Conservation (phyloP, 495 filamentous ascomycete species). For the Acidomyces sp. region DNA sequence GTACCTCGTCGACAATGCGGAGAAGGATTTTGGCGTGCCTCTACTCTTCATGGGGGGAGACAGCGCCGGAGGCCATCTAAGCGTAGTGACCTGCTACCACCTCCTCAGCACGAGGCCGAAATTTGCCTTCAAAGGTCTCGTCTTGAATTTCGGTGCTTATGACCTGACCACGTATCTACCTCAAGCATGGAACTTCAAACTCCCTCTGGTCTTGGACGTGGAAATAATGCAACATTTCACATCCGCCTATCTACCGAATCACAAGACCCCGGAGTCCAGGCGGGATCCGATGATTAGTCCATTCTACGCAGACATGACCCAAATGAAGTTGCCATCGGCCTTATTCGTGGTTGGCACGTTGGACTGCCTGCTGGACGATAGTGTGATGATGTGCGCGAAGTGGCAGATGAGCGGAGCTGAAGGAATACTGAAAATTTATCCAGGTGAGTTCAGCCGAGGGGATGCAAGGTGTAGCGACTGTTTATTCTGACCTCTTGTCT, state of each 20-base stretch:
- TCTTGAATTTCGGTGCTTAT: slow-evolving; percentile 37
- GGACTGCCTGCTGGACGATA: slow-evolving; percentile 44
- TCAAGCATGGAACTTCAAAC: slow-evolving; percentile 21
- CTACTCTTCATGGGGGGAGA: slow-evolving; percentile 32
- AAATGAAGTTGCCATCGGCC: slow-evolving; percentile 36
- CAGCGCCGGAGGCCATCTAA: slow-evolving; percentile 39
- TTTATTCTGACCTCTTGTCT: neutral
- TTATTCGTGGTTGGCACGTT: slow-evolving; percentile 41
- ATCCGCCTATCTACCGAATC: slow-evolving; percentile 32
- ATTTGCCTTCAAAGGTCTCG: slow-evolving; percentile 32
- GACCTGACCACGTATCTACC: slow-evolving; percentile 33
- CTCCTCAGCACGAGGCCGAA: slow-evolving; percentile 29
- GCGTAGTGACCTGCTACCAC: slow-evolving; percentile 32
- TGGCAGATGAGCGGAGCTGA: slow-evolving; percentile 40
- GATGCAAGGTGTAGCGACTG: neutral
- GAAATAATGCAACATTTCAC: slow-evolving; percentile 31
- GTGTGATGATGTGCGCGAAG: slow-evolving; percentile 39
- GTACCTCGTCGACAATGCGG: slow-evolving; percentile 37
- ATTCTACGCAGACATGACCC: slow-evolving; percentile 34
- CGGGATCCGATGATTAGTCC: slow-evolving; percentile 31
- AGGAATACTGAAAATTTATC: slow-evolving; percentile 37
- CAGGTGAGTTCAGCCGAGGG: slow-evolving; percentile 35
- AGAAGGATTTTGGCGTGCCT: slow-evolving; percentile 30
- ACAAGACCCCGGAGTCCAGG: slow-evolving; percentile 27
- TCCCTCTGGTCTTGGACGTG: slow-evolving; percentile 30